Conservation (phyloP, 805 yeast species). For the Teunomyces gatunensis region DNA sequence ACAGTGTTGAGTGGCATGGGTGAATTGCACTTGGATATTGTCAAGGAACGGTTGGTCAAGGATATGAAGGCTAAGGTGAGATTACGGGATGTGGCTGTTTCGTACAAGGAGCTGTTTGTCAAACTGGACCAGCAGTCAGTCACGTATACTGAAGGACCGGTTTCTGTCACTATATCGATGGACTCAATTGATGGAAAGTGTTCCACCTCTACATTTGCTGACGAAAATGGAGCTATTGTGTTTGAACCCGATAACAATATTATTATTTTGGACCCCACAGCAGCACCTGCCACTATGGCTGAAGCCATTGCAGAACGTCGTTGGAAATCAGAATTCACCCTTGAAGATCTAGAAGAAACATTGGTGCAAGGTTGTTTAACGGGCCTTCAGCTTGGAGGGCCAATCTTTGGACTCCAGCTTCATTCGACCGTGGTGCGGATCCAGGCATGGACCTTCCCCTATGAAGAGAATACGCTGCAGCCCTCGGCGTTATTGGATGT, state of each 20-base stretch:
- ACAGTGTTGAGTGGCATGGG: slow-evolving; percentile 95
- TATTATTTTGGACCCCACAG: slow-evolving; percentile 32
- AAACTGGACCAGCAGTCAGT: background rate
- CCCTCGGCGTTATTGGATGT: slow-evolving; percentile 36
- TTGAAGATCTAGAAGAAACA: slow-evolving; percentile 52
- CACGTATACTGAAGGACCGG: slow-evolving; percentile 17
- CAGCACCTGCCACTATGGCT: slow-evolving; percentile 26
- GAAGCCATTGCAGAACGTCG: slow-evolving; percentile 29
- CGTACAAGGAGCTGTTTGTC: slow-evolving; percentile 72
- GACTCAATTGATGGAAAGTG: slow-evolving; percentile 40
- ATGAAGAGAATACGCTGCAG: slow-evolving; percentile 42
- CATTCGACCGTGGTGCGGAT: slow-evolving; percentile 61
- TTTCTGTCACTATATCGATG: slow-evolving; percentile 25
- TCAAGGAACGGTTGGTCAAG: slow-evolving; percentile 70
- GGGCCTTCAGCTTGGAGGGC: slow-evolving; percentile 68
- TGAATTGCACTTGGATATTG: slow-evolving; percentile 89
- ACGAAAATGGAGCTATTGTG: slow-evolving; percentile 38
- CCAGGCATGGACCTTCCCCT: slow-evolving; percentile 50
- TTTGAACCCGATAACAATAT: slow-evolving; percentile 50
- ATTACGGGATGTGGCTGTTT: slow-evolving; percentile 81
- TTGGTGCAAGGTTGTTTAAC: slow-evolving; percentile 58
- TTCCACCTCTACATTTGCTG: slow-evolving; percentile 28
- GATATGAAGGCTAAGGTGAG: slow-evolving; percentile 82
- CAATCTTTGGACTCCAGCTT: slow-evolving; percentile 52
- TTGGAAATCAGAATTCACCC: slow-evolving; percentile 49